Evolutionary conservation across 257 asterid genomes (phyloP).

Genomic region (Nicotiana attenuata): DNA sequence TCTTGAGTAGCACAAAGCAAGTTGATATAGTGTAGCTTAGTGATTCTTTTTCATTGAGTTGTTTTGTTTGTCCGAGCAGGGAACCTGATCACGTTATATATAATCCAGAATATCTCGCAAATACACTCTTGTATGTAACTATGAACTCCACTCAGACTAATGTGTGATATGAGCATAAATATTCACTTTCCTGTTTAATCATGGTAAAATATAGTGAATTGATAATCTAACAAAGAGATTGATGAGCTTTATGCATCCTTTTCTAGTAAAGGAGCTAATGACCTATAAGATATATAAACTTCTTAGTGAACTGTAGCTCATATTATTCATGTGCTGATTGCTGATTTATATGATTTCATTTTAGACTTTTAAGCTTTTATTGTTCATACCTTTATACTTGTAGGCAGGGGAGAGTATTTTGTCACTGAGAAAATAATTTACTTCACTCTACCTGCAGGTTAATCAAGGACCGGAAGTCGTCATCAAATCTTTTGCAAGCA

Average conservation of each 20-base stretch:
- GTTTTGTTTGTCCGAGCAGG: background rate
- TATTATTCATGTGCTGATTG: background rate
- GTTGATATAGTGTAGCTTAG: background rate
- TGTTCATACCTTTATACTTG: no score
- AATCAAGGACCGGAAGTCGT: background rate
- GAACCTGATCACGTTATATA: background rate
- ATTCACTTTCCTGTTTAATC: background rate
- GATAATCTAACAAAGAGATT: background rate
- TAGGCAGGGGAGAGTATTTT: background rate
- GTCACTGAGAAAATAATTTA: background rate
- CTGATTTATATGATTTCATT: background rate
- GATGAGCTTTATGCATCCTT: background rate
- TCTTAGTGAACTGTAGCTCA: background rate
- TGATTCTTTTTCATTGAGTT: background rate
- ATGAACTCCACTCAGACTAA: background rate
- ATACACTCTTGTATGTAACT: background rate
- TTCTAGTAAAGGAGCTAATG: background rate
- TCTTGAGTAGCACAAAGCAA: background rate
- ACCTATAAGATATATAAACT: background rate
- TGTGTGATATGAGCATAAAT: background rate
- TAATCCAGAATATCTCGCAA: background rate
- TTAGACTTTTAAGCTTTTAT: background rate
- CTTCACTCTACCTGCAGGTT: conserved; percentile 6
- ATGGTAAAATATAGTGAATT: background rate
- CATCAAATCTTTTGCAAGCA: background rate